Percentiles rank a stretch among this genome's conserved stretches.
phyloP scores from a whole-genome alignment of 768 basidiomycete genomes.

The Lentinula raphanica region DNA sequence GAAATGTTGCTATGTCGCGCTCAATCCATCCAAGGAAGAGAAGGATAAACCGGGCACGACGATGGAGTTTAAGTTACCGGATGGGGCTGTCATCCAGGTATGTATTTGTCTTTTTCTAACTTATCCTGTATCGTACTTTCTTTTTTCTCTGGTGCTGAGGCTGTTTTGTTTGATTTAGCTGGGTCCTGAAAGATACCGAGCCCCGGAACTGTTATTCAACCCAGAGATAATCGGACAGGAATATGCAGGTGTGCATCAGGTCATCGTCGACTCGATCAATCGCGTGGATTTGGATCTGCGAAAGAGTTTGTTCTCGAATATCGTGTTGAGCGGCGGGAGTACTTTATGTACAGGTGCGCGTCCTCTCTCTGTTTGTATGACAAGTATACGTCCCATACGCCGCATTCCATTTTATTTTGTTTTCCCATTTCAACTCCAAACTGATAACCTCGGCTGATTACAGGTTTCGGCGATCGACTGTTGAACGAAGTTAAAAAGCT shows the following conservation, averaged over 20 bases:
- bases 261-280: conserved; percentile 97
- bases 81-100: conserved; percentile 91
- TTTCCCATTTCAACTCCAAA: neutral
- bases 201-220: conserved; percentile 96
- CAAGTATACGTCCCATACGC: too few species aligned
- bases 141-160: conserved; percentile 9
- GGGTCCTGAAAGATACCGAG: conserved; percentile 91
- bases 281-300: conserved; percentile 94
- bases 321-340: conserved; percentile 94
- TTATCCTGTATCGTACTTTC: too few species aligned
- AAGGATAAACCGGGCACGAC: conserved; percentile 71
- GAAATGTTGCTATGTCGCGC: conserved; percentile 93
- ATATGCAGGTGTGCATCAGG: conserved; percentile 95
- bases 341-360: conserved; percentile 87
- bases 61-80: conserved; percentile 93
- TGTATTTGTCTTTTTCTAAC: conserved; percentile 11
- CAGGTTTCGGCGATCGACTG: conserved; percentile 92
- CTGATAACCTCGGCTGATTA: too few species aligned
- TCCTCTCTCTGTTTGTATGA: too few species aligned
- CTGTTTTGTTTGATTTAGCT: conserved; percentile 63
- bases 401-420: neutral
- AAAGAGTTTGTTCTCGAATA: conserved; percentile 92
- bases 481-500: conserved; percentile 96
- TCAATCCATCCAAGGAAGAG: conserved; percentile 92
- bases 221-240: conserved; percentile 95